Percentiles rank a stretch among this genome's conserved stretches.
These are phyloP conservation scores for Zasmidium cellare DNA, from an alignment of 2,329 filamentous ascomycete species.

Conservation along the genomic window DNA sequence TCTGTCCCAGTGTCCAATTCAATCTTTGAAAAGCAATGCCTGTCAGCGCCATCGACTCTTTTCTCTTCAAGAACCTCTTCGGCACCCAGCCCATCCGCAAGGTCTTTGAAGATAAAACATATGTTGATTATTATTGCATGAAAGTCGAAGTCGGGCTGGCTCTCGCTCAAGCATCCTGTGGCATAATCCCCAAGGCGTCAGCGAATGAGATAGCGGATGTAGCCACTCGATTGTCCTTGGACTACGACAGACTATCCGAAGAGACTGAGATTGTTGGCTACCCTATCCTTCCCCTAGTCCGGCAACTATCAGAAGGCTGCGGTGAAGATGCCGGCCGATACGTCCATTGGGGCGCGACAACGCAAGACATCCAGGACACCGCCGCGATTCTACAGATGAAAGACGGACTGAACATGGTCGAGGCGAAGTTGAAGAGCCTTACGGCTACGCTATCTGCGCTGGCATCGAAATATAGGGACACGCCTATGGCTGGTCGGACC, in stretches of 20 bases:
- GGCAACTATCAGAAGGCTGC: constrained; percentile 28
- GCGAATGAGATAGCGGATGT: constrained; percentile 22
- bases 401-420: constrained; percentile 23
- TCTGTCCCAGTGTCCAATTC: neutral
- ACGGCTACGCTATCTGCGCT: constrained; percentile 16
- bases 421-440: constrained; percentile 15
- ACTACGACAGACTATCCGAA: constrained; percentile 24
- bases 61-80: constrained; percentile 27
- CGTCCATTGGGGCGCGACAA: constrained; percentile 35
- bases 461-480: constrained; percentile 21
- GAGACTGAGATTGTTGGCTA: constrained; percentile 36
- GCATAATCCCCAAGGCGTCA: constrained; percentile 28
- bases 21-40: too few relatives aligned
- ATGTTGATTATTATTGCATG: constrained; percentile 23
- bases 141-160: constrained; percentile 28
- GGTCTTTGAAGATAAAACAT: constrained; percentile 23
- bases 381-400: constrained; percentile 31
- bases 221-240: constrained; percentile 14
- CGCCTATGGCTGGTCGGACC: constrained; percentile 31
- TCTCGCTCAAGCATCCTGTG: constrained; percentile 20
- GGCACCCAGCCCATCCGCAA: constrained; percentile 19
- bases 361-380: constrained; percentile 34
- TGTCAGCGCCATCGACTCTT: constrained; percentile 27
- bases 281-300: constrained; percentile 32
- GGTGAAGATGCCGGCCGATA: constrained; percentile 28